phyloP scores from a whole-genome alignment of 2,329 filamentous ascomycete genomes.

The Cladophialophora chaetospira region DNA sequence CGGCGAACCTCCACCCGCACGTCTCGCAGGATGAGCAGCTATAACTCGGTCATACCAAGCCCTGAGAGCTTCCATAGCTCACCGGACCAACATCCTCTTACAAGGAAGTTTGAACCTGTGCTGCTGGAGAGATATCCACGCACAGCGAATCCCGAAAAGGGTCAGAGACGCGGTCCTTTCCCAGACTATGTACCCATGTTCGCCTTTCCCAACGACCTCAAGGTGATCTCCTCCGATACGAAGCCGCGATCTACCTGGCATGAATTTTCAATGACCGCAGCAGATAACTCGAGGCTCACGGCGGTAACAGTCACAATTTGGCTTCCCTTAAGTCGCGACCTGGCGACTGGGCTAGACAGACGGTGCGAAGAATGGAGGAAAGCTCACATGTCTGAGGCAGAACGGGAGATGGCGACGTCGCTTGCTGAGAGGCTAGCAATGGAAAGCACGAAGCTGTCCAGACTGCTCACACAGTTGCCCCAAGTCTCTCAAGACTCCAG shows the following conservation, averaged over 20 bases:
- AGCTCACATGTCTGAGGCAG: conserved; percentile 96
- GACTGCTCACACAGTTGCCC: conserved; percentile 80
- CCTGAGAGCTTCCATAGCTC: conserved; percentile 88
- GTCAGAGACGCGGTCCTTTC: conserved; percentile 78
- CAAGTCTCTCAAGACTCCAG: conserved; percentile 76
- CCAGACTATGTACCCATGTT: conserved; percentile 99
- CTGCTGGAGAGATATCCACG: conserved; percentile 91
- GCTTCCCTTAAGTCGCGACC: conserved; percentile 79
- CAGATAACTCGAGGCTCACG: conserved; percentile 88
- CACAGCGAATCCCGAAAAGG: conserved; percentile 76
- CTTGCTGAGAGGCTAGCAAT: conserved; percentile 82
- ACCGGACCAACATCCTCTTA: conserved; percentile 92
- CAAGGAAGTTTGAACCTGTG: conserved; percentile 93
- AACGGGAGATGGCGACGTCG: conserved; percentile 89
- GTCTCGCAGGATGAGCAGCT: conserved; percentile 87
- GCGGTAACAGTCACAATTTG: conserved; percentile 90
- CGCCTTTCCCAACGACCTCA: conserved; percentile 96
- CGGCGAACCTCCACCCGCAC: conserved; percentile 77
- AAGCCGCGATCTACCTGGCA: conserved; percentile 97
- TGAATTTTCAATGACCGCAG: conserved; percentile 95
- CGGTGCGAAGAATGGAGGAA: conserved; percentile 87
- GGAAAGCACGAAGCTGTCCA: conserved; percentile 86
- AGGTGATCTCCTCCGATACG: conserved; percentile 93
- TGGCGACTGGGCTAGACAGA: conserved; percentile 72
- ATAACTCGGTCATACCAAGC: conserved; percentile 94